Percentiles rank a stretch among this genome's conserved stretches.
phyloP scores from a whole-genome alignment of 768 basidiomycete genomes.

The Cystofilobasidium ferigula region DNA sequence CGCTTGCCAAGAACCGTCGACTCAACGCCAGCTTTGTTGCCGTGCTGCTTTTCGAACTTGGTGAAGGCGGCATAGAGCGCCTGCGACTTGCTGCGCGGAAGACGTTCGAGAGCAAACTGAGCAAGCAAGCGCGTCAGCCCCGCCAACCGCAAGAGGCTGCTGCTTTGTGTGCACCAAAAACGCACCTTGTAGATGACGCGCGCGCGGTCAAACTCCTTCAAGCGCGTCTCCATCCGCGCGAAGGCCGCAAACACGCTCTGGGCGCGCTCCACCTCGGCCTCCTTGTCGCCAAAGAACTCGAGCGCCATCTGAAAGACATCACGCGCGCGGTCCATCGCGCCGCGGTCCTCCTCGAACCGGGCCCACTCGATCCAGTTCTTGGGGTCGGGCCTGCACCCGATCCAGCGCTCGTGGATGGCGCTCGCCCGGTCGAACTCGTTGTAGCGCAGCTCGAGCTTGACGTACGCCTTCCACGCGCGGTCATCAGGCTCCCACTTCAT shows the following conservation, averaged over 20 bases:
- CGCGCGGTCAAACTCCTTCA: conserved; percentile 94
- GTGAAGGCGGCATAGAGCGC: conserved; percentile 84
- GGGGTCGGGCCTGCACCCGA: conserved; percentile 50
- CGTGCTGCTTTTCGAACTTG: conserved; percentile 96
- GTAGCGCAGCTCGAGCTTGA: conserved; percentile 84
- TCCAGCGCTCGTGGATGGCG: conserved; percentile 53
- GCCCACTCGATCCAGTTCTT: conserved; percentile 58
- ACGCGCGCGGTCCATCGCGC: conserved; percentile 52
- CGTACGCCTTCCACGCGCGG: conserved; percentile 96
- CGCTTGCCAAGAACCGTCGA: conserved; percentile 91
- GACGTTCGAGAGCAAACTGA: conserved; percentile 85
- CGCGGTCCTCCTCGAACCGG: conserved; percentile 52
- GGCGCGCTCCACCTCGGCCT: conserved; percentile 74
- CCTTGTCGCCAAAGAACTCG: conserved; percentile 75
- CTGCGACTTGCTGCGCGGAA: conserved; percentile 78
- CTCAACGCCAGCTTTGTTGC: conserved; percentile 74
- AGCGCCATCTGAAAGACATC: conserved; percentile 83
- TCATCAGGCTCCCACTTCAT: conserved; percentile 99
- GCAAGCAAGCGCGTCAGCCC: background rate
- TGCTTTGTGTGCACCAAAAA: background rate
- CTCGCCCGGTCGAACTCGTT: conserved; percentile 84
- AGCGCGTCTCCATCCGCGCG: conserved; percentile 90
- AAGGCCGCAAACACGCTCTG: conserved; percentile 88
- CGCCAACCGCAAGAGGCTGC: background rate
- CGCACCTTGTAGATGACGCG: conserved; percentile 90